phyloP scores from a whole-genome alignment of 495 filamentous ascomycete species.

The Usnea hakonensis region DNA sequence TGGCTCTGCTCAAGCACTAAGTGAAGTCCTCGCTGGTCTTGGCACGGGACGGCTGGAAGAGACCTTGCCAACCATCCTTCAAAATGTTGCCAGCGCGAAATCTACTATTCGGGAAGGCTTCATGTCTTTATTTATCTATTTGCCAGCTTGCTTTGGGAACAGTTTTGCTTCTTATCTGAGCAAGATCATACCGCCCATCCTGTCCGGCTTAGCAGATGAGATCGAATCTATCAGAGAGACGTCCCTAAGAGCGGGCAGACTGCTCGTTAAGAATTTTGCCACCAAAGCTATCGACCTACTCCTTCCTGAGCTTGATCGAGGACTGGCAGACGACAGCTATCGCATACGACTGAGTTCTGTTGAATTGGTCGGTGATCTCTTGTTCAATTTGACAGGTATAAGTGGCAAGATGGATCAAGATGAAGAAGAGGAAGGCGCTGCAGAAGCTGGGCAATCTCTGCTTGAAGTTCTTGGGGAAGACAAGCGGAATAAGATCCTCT shows the following conservation, averaged over 20 bases:
- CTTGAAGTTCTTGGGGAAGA: conserved; percentile 92
- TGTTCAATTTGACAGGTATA: conserved; percentile 97
- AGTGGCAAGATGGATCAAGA: conserved; percentile 75
- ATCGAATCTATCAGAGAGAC: conserved; percentile 92
- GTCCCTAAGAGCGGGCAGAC: conserved; percentile 80
- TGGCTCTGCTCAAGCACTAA: conserved; percentile 93
- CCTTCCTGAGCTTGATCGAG: conserved; percentile 88
- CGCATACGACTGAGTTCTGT: conserved; percentile 96
- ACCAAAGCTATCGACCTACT: conserved; percentile 88
- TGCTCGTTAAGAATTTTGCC: conserved; percentile 97
- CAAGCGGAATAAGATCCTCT: conserved; percentile 89
- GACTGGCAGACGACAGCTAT: conserved; percentile 89
- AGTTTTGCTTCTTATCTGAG: conserved; percentile 94
- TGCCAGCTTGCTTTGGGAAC: conserved; percentile 97
- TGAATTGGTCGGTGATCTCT: conserved; percentile 89
- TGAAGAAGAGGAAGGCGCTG: conserved; percentile 65
- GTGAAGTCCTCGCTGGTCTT: conserved; percentile 90
- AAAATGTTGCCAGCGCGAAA: conserved; percentile 90
- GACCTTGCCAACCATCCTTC: conserved; percentile 90
- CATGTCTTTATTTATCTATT: conserved; percentile 98
- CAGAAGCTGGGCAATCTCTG: conserved; percentile 81
- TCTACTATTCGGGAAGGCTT: conserved; percentile 89
- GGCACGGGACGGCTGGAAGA: conserved; percentile 90
- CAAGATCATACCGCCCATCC: conserved; percentile 92
- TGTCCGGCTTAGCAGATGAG: conserved; percentile 91